Base-by-base conservation (phyloP, 495 filamentous ascomycete genomes). In the Recurvomyces mirabilis region DNA sequence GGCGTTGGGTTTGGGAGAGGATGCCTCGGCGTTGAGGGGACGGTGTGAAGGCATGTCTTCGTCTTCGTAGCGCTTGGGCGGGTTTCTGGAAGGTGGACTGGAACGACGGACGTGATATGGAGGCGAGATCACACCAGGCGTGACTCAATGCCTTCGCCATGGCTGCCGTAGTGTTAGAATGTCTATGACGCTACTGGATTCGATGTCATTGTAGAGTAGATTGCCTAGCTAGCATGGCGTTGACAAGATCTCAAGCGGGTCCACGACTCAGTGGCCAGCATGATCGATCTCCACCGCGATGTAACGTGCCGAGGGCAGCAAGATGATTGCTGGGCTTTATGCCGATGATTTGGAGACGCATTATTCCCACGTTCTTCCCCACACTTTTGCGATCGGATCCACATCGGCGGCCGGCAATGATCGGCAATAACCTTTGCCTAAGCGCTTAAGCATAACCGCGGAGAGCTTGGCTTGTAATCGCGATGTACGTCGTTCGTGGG, bases 1-100 rank as follows among this genome's bases (percentile, higher is more conserved):
- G 51, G 17, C 50, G 38, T 35, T 48, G 45, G 18, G 46, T 14
- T 36, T 48, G 45, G 26, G 36, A 23, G 1, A 53, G 40, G 17
- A 50, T 28, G 19, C 23, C 22, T 33, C 50, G 39, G n/a, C 45
- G 30, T 49, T 53, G 50, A 10, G 12, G 19, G 15, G 35, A 3
- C 11, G 19, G 19, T 21, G 12, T 15, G 9, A 9, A 10, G 37
- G 9, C 9, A 25, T 23, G 30, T 47, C 18, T 47, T 19, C 18
- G 37, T 10, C 24, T 12, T 19, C 19, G 34, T 22, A 24, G 23
- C 22, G 26, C 10, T 5, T 17, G 17, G 5, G 44, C 13, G 14
- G 21, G 7, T 23, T 13, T 26, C 14, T n/a, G 33, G 3, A 29
- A 15, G 22, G 19, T 26, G 5, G 22, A 12, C 15, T 18, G 34